Evolutionary conservation across 192 early-diverging fungal genomes (phyloP).

Genomic region (Gonapodya sp.): DNA sequence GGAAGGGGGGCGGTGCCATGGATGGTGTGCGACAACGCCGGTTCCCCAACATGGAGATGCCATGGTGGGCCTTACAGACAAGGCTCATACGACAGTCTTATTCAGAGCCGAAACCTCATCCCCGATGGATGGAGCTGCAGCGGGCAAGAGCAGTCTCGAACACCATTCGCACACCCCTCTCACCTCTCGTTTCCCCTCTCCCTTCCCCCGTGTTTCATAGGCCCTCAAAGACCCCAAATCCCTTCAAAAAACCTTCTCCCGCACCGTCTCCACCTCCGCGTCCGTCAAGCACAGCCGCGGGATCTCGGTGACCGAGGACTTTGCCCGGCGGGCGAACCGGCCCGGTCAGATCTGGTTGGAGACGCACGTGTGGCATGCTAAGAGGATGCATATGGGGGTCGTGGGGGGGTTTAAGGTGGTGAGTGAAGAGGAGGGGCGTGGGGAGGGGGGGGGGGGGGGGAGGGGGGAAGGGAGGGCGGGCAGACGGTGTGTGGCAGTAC

Average conservation of each 20-base stretch:
- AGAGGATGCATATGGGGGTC: slow-evolving; percentile 89
- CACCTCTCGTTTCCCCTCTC: background rate
- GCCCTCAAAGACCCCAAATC: slow-evolving; percentile 11
- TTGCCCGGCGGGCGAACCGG: slow-evolving; percentile 21
- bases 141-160: background rate
- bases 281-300: slow-evolving; percentile 23
- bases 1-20: too few relatives aligned
- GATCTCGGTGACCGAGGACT: slow-evolving; percentile 35
- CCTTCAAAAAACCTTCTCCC: background rate
- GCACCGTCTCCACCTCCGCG: background rate
- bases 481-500: too few relatives aligned
- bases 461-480: background rate
- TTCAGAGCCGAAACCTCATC: too few relatives aligned
- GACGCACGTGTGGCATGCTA: slow-evolving; percentile 97
- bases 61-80: background rate
- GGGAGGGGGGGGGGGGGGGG: background rate
- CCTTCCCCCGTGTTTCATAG: background rate
- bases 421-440: slow-evolving; percentile 9
- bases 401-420: slow-evolving; percentile 72
- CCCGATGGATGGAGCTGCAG: too few relatives aligned
- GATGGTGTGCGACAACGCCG: too few relatives aligned
- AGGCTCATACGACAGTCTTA: too few relatives aligned
- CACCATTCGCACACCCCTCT: background rate
- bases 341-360: slow-evolving; percentile 61
- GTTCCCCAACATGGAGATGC: too few relatives aligned